phyloP scores from a whole-genome alignment of 768 basidiomycete genomes.

The Cyathus striatus region DNA sequence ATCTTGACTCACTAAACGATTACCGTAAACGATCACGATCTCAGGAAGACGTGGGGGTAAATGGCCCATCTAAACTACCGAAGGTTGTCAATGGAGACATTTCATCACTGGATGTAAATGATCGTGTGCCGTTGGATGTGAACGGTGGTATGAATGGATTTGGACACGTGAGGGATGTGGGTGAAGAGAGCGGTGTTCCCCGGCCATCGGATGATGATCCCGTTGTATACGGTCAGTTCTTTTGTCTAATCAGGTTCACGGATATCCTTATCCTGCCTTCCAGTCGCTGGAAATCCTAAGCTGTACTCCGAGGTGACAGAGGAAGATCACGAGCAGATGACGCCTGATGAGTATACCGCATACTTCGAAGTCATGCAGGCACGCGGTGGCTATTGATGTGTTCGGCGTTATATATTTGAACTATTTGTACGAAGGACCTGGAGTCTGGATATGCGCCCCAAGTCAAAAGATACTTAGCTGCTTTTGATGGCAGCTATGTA shows the following conservation, averaged over 20 bases:
- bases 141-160: no score
- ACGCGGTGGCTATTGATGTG: slow-evolving; percentile 14
- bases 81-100: slow-evolving; percentile 35
- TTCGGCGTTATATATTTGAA: no score
- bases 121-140: no score
- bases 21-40: slow-evolving; percentile 74
- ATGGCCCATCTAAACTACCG: slow-evolving; percentile 29
- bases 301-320: slow-evolving; percentile 82
- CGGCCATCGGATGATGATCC: slow-evolving; percentile 46
- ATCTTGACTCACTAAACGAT: slow-evolving; percentile 65
- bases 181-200: slow-evolving; percentile 12
- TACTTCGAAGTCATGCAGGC: slow-evolving; percentile 70
- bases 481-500: no score
- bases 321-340: slow-evolving; percentile 91
- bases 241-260: slow-evolving; percentile 1
- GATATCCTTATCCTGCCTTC: slow-evolving; percentile 3
- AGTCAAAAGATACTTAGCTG: no score
- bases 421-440: no score
- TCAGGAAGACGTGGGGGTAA: slow-evolving; percentile 45
- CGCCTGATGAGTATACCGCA: slow-evolving; percentile 84
- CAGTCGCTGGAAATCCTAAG: slow-evolving; percentile 74
- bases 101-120: no score
- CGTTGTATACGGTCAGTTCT: slow-evolving; percentile 56
- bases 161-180: slow-evolving; percentile 9
- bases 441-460: no score